Evolutionary conservation across 352 stramenopile species (phyloP), one percentile per base, ranked within the genome.

Genomic region (Pythium rishiriense): DNA sequence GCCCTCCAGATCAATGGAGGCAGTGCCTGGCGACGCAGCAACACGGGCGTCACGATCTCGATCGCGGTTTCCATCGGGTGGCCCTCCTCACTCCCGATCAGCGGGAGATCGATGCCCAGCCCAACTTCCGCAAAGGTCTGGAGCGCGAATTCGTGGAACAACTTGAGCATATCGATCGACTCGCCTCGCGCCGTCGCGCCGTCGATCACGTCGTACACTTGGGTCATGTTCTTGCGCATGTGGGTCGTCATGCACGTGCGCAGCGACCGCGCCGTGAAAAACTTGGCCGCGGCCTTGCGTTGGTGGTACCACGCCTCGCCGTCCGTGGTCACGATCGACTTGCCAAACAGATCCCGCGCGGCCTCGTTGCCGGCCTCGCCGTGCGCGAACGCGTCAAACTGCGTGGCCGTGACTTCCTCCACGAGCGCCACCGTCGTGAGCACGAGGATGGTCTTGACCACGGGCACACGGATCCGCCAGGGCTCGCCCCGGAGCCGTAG

Each of bases 91-190:
- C 42, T 58, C 37, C 71, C 70, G 28, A 83, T 65, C 3, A 64
- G 63, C 22, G 80, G 68, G 28, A 74, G 66, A 46, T 85, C 66
- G 24, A 85, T 25, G 3, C 77, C 79, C 21, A 87, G 78, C 6
- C 68, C 69, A 22, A 88, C 63, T 24, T 86, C 72, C 0, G 72
- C 69, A 43, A 87, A 87, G 17, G 76, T 74, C 52, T 84, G 75
- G 17, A 86, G 78, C 11, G 75, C 61, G 25, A 86, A 84, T 12
- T 64, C 61, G 24, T 82, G 74, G 56, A 83, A 81, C 12, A 75
- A 45, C 31, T 77, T 56, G 0, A 33, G 47, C 47, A 78, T 61
- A n/a, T 74, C 46, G 26, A 59, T 15, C n/a, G 35, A 15, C 29
- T 12, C 39, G 31, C 24, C 31, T 11, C 41, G 10, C 19, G 25